phyloP scores from a whole-genome alignment of 805 yeast species.

The Ogataea sp. region DNA sequence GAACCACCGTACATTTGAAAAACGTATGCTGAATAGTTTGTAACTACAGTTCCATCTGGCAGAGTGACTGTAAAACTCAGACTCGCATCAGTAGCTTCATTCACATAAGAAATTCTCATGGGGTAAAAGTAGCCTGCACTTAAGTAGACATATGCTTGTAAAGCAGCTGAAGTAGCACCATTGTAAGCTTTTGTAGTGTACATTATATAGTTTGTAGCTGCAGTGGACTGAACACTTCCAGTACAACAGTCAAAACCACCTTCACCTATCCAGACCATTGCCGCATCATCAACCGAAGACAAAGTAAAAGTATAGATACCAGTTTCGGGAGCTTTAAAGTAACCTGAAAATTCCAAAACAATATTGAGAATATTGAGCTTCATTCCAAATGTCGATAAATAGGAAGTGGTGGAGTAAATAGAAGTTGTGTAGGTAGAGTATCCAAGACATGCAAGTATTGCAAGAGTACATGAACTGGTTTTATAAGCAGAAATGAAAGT shows the following conservation, averaged over 20 bases:
- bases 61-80: not conserved
- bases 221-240: constrained; percentile 1
- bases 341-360: constrained; percentile 10
- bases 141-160: constrained; percentile 1
- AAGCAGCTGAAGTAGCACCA: constrained; percentile 4
- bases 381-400: constrained; percentile 5
- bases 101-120: constrained; percentile 2
- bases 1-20: not conserved
- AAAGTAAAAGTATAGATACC: constrained; percentile 22
- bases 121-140: constrained; percentile 1
- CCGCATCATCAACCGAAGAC: constrained; percentile 22
- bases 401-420: too few relatives aligned
- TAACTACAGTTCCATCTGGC: constrained; percentile 1
- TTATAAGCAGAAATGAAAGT: too few relatives aligned
- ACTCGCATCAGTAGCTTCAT: not conserved
- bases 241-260: constrained; percentile 29
- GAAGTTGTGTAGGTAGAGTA: constrained; percentile 2
- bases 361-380: constrained; percentile 5
- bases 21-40: not conserved
- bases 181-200: constrained; percentile 1
- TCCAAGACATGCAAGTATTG: too few relatives aligned
- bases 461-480: constrained; percentile 2
- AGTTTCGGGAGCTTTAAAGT: constrained; percentile 17
- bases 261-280: constrained; percentile 24
- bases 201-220: constrained; percentile 4